Conservation (phyloP, 2,329 filamentous ascomycete species). For the Botryotinia calthae region DNA sequence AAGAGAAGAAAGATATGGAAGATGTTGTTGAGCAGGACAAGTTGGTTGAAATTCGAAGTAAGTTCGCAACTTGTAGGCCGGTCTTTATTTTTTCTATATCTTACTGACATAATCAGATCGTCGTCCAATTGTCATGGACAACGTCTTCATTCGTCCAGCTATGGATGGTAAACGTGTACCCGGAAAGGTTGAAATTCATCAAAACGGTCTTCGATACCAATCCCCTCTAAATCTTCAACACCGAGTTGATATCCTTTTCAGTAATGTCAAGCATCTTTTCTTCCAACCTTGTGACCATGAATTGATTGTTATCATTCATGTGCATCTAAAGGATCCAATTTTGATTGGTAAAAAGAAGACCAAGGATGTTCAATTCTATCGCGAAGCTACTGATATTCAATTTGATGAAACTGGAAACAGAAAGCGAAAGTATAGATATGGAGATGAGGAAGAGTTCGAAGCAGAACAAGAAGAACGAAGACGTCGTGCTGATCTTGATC, state of each 20-base stretch:
- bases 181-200: slow-evolving; percentile 94
- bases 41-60: slow-evolving; percentile 88
- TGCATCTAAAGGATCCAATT: slow-evolving; percentile 96
- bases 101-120: slow-evolving; percentile 59
- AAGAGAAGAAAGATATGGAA: slow-evolving; percentile 99
- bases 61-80: slow-evolving; percentile 39
- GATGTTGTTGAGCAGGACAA: slow-evolving; percentile 99
- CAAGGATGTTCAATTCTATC: slow-evolving; percentile 97
- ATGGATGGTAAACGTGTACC: slow-evolving; percentile 96
- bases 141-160: slow-evolving; percentile 91
- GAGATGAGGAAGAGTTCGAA: slow-evolving; percentile 98
- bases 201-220: slow-evolving; percentile 96
- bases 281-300: slow-evolving; percentile 98
- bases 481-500: slow-evolving; percentile 85
- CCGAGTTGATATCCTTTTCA: slow-evolving; percentile 90
- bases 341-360: slow-evolving; percentile 98
- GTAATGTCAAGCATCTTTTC: slow-evolving; percentile 97
- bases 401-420: slow-evolving; percentile 98
- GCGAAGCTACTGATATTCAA: slow-evolving; percentile 96
- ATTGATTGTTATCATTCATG: slow-evolving; percentile 95
- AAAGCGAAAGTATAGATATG: slow-evolving; percentile 95
- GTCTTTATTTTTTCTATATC: slow-evolving; percentile 42
- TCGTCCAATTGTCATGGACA: slow-evolving; percentile 83
- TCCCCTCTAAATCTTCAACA: slow-evolving; percentile 76
- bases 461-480: slow-evolving; percentile 96